Evolutionary conservation across 345 rosid species (phyloP).

Genomic region (Tarenaya hassleriana): DNA sequence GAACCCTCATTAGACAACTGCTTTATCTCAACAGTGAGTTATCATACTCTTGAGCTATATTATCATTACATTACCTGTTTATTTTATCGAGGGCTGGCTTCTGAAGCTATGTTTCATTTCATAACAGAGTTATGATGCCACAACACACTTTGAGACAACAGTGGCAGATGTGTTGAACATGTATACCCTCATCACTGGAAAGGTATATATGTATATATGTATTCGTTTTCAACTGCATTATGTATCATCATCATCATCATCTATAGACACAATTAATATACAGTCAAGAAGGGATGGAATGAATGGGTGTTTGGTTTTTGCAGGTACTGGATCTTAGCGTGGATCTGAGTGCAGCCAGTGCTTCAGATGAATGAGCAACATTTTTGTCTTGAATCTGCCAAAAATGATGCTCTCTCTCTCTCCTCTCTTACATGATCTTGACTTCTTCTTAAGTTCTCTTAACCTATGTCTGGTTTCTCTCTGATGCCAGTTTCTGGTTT

Average conservation of each 20-base stretch:
- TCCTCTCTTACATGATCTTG: too few species aligned
- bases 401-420: too few species aligned
- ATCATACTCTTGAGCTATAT: neutral
- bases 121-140: constrained; percentile 37
- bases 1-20: constrained; percentile 50
- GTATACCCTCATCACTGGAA: constrained; percentile 37
- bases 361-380: constrained; percentile 30
- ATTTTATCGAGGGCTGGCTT: neutral
- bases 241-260: too few species aligned
- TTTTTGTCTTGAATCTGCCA: too few species aligned
- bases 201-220: constrained; percentile 21
- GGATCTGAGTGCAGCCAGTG: constrained; percentile 38
- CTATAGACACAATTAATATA: too few species aligned
- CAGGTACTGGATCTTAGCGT: constrained; percentile 35
- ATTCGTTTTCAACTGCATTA: too few species aligned
- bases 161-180: constrained; percentile 33
- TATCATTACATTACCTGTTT: neutral
- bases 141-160: constrained; percentile 38
- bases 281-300: too few species aligned
- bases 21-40: constrained; percentile 78
- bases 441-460: too few species aligned
- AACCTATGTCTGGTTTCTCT: too few species aligned
- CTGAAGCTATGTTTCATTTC: neutral
- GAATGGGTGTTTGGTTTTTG: neutral
- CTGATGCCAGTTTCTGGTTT: too few species aligned